Evolutionary conservation across 345 rosid species (phyloP), one percentile per base, ranked within the genome.

Genomic region (Microcos paniculata): DNA sequence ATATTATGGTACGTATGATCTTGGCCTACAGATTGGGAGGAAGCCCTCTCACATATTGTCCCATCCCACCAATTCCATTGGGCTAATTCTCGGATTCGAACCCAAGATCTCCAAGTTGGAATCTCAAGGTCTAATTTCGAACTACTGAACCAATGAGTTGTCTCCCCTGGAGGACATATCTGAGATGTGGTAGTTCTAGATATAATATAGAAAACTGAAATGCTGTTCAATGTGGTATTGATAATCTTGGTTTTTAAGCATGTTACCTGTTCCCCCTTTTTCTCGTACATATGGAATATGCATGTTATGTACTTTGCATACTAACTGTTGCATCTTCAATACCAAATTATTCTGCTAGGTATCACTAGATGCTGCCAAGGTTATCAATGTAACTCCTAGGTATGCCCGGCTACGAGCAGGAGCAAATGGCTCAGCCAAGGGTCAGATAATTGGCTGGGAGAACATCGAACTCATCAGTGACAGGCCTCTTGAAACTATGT

Each of bases 391-490:
- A 8, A 93, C 98, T 14, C 99, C 99, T 33, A 84, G 97, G 53
- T 96, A 93, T 79, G 99, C 99, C 24, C 84, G 91, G 79, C 82
- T 96, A 58, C 82, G 92, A 74, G 84, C 84, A 9, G 93, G 90
- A 62, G 88, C 78, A 26, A 91, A 88, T 73, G 98, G 99, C 53
- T 87, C 97, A 3, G 89, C 92, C 57, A 94, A 89, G 81, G 89
- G 92, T 55, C 91, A 88, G 63, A 93, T 96, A 40, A 96, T 96
- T 24, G 98, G 99, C 53, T 96, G 99, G 99, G 85, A 96, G 84
- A 96, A 96, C 83, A 94, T 96, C 74, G 99, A 96, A 79, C 97
- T 96, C 74, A 96, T 96, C 53, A 96, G 99, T 40, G 99, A 96
- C 49, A 81, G 95, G 1, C 99, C 99, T 49, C 91, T 96, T 4